These are phyloP conservation scores for Fusarium coffeatum DNA, from an alignment of 2,329 filamentous ascomycete species.

Conservation along the genomic window DNA sequence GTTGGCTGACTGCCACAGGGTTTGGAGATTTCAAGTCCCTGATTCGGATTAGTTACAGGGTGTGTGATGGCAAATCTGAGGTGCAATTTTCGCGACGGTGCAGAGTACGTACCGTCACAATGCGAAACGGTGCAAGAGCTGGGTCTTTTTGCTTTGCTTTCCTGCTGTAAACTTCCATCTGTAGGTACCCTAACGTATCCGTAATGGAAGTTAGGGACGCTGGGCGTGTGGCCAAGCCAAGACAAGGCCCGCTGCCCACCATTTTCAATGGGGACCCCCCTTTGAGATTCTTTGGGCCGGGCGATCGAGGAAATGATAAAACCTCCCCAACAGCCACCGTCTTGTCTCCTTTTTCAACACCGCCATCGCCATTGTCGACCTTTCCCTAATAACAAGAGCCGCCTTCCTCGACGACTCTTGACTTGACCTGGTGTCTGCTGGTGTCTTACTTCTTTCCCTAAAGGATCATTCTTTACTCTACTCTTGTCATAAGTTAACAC, in stretches of 20 bases:
- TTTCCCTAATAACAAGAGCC: constrained; percentile 32
- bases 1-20: constrained; percentile 25
- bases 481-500: constrained; percentile 19
- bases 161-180: neutral
- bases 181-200: constrained; percentile 16
- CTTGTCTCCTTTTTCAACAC: constrained; percentile 41
- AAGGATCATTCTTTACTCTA: constrained; percentile 14
- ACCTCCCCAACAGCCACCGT: constrained; percentile 47
- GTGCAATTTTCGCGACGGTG: constrained; percentile 15
- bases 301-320: constrained; percentile 48
- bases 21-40: constrained; percentile 40
- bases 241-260: constrained; percentile 33
- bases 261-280: constrained; percentile 31
- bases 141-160: constrained; percentile 14
- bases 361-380: constrained; percentile 41
- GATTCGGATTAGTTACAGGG: constrained; percentile 7
- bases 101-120: constrained; percentile 23
- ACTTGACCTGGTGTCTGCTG: constrained; percentile 35
- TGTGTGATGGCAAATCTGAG: constrained; percentile 21
- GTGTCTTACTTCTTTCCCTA: constrained; percentile 24
- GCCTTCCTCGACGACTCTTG: constrained; percentile 39
- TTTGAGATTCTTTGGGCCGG: constrained; percentile 36
- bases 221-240: constrained; percentile 15
- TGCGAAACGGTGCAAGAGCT: constrained; percentile 10
- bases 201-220: constrained; percentile 8